Evolutionary conservation across 1,139 yeast genomes (phyloP).

Genomic region (Pichia sorboxylosa): DNA sequence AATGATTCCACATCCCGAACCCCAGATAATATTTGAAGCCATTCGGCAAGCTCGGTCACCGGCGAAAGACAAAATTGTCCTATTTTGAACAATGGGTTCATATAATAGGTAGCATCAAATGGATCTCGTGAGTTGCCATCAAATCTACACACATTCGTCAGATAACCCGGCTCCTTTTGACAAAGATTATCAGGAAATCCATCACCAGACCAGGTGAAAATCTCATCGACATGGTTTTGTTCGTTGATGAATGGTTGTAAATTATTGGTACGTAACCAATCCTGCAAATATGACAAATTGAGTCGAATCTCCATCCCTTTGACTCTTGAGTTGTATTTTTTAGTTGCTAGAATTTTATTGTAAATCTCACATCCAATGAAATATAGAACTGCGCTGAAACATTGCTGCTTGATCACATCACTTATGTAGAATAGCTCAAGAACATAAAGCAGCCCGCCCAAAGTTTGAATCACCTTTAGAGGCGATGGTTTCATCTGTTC

Average conservation of each 20-base stretch:
- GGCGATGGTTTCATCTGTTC: constrained; percentile 82
- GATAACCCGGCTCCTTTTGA: constrained; percentile 12
- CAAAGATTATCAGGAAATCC: constrained; percentile 33
- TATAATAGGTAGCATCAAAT: constrained; percentile 35
- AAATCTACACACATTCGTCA: constrained; percentile 23
- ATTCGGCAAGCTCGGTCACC: constrained; percentile 69
- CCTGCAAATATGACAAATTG: constrained; percentile 77
- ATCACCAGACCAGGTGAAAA: constrained; percentile 18
- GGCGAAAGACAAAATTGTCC: constrained; percentile 64
- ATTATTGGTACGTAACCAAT: constrained; percentile 83
- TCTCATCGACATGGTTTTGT: constrained; percentile 23
- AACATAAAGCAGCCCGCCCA: constrained; percentile 82
- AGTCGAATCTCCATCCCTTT: constrained; percentile 84
- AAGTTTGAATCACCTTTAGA: constrained; percentile 66
- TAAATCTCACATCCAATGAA: constrained; percentile 67
- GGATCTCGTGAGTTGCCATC: constrained; percentile 25
- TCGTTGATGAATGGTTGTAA: constrained; percentile 38
- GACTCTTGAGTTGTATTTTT: constrained; percentile 60
- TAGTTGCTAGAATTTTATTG: constrained; percentile 56
- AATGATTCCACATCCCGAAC: constrained; percentile 37
- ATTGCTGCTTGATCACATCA: constrained; percentile 61
- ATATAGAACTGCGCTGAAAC: constrained; percentile 67
- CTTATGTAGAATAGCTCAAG: constrained; percentile 74
- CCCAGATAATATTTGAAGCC: constrained; percentile 77
- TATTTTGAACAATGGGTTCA: constrained; percentile 44